Evolutionary conservation across 495 filamentous ascomycete species (phyloP), one percentile per base, ranked within the genome.

Genomic region (Staphylotrichum tortipilum): DNA sequence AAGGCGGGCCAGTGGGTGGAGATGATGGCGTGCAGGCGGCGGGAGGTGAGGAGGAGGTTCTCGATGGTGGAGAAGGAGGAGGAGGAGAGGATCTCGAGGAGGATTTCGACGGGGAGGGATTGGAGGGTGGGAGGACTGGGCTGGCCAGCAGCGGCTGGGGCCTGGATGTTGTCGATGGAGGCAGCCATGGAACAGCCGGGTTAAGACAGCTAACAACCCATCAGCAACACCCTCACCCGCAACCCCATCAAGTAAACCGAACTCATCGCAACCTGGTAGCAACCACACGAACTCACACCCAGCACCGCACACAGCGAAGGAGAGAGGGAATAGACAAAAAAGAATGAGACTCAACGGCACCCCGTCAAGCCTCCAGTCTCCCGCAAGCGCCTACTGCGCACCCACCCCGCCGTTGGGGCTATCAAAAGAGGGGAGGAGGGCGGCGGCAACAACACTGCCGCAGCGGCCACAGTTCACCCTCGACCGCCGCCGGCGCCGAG

Each of bases 371-470:
- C 10, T 35, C 28, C 15, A 30, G 39, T 28, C 24, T 1, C 40
- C 14, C 37, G 22, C 23, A 38, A 29, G 22, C 24, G 24, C 24
- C 17, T 56, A 67, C 47, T 56, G 10, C 31, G 36, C 61, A 54
- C 64, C 61, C 56, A 85, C 85, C 84, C 84, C 84, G 61, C 63
- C 81, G 61, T 82, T 86, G 85, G 85, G 86, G 83, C 77, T 84
- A 79, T 82, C 62, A 54, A 70, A 58, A 56, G 61, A 31, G 18
- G 17, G 10, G 7, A 28, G 7, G 39, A 40, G 7, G 65, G 37
- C 46, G 54, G 50, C 21, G 53, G 2, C 51, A 47, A 35, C 38
- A 23, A 36, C 68, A 66, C 68, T 55, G 71, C 30, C n/a, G n/a
- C n/a, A n/a, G n/a, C n/a, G n/a, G n/a, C n/a, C n/a, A n/a, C n/a